These are phyloP conservation scores for Polyplosphaeria fusca DNA, from an alignment of 495 filamentous ascomycete genomes.

Conservation along the genomic window DNA sequence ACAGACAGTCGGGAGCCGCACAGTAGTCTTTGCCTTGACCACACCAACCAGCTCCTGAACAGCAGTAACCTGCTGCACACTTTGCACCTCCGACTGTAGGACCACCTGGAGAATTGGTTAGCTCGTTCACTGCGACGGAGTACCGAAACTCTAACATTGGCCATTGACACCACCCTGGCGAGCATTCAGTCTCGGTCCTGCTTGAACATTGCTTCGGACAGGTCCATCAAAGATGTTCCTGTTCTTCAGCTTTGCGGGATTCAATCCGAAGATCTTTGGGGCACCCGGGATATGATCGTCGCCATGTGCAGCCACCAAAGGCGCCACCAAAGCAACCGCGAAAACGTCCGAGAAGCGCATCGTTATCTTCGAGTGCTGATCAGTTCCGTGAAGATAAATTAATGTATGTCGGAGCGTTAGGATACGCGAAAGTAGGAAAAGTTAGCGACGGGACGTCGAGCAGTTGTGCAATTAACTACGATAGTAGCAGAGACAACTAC, in stretches of 20 bases:
- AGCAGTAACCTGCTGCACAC: conserved; percentile 22
- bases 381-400: no score
- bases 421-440: background rate
- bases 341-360: conserved; percentile 28
- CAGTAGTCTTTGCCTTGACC: conserved; percentile 62
- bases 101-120: no score
- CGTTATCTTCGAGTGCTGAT: background rate
- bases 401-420: background rate
- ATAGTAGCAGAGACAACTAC: background rate
- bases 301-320: conserved; percentile 27
- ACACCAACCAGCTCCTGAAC: conserved; percentile 43
- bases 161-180: conserved; percentile 22
- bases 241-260: conserved; percentile 9
- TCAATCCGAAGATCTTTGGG: conserved; percentile 23
- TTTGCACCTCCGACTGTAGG: conserved; percentile 9
- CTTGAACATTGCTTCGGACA: background rate
- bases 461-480: background rate
- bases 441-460: conserved; percentile 8
- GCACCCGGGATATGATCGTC: conserved; percentile 10
- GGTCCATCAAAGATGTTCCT: conserved; percentile 2
- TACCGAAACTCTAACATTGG: no score
- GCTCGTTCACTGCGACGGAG: no score
- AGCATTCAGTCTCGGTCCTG: conserved; percentile 1
- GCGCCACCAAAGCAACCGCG: conserved; percentile 20
- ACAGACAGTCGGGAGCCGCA: conserved; percentile 64